Conservation (phyloP, 176 grass and related monocot species). For the Bromus sterilis region DNA sequence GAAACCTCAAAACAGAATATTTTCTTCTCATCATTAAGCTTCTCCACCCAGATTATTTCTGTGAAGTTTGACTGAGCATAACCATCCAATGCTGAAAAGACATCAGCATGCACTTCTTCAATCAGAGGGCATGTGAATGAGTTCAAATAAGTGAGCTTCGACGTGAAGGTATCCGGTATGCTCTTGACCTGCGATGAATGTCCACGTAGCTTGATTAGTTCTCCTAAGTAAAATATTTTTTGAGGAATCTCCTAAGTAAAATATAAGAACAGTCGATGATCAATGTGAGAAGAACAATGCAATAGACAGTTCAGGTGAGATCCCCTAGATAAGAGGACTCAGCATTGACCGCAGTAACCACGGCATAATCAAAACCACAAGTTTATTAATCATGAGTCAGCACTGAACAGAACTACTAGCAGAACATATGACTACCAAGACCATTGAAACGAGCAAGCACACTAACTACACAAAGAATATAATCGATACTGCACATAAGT, state of each 20-base stretch:
- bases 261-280: background rate
- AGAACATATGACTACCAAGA: background rate
- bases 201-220: background rate
- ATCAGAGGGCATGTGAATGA: conserved; percentile 39
- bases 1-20: conserved; percentile 5
- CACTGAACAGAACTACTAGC: background rate
- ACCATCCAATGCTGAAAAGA: conserved; percentile 25
- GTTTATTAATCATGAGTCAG: background rate
- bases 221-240: too few species aligned
- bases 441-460: background rate
- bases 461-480: background rate
- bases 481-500: background rate
- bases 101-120: conserved; percentile 44
- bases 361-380: background rate
- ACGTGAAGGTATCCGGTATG: conserved; percentile 22
- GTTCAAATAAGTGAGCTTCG: conserved; percentile 14
- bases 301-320: background rate
- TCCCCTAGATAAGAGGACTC: too few species aligned
- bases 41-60: conserved; percentile 20
- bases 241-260: too few species aligned
- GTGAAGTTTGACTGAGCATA: conserved; percentile 23
- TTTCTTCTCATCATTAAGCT: background rate
- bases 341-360: too few species aligned
- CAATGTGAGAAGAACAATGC: background rate
- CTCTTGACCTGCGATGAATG: conserved; percentile 30